phyloP scores from a whole-genome alignment of 208 protist species.

The Jaenimonas drosophilae region DNA sequence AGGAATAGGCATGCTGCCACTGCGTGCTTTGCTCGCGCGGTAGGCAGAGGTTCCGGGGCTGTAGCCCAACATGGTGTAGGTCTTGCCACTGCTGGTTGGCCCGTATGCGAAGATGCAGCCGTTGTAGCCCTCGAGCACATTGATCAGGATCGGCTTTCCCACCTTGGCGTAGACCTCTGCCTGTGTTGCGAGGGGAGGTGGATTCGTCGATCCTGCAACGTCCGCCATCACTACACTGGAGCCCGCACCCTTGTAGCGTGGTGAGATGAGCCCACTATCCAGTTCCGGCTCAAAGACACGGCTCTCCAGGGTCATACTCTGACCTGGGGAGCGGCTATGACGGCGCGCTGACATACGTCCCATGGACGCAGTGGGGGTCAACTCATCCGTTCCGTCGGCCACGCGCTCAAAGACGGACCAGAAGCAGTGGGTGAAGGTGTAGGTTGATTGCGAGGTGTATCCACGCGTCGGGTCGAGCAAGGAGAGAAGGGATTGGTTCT shows the following conservation, averaged over 20 bases:
- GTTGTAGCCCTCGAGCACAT: constrained; percentile 80
- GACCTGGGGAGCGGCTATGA: not conserved
- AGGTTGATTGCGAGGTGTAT: constrained; percentile 43
- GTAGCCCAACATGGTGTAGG: constrained; percentile 90
- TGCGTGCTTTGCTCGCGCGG: constrained; percentile 13
- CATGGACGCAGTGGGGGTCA: too few species aligned
- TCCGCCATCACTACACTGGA: constrained; percentile 41
- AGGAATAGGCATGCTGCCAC: too few species aligned
- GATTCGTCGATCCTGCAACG: constrained; percentile 17
- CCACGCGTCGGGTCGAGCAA: constrained; percentile 50
- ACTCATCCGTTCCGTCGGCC: constrained; percentile 2
- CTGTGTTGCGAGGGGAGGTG: constrained; percentile 71
- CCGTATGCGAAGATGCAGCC: constrained; percentile 88
- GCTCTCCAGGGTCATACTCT: constrained; percentile 4
- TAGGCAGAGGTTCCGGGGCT: constrained; percentile 18
- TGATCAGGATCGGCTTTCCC: constrained; percentile 60
- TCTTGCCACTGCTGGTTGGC: constrained; percentile 88
- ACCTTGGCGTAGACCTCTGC: constrained; percentile 63
- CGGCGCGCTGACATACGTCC: too few species aligned
- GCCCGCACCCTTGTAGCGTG: constrained; percentile 29
- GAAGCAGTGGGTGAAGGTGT: constrained; percentile 66
- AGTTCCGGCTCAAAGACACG: constrained; percentile 16
- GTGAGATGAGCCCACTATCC: too few species aligned
- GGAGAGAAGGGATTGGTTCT: constrained; percentile 63
- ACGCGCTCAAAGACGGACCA: constrained; percentile 61